phyloP scores from a whole-genome alignment of 2,329 filamentous ascomycete genomes.

The Pestalotiopsis sp. region DNA sequence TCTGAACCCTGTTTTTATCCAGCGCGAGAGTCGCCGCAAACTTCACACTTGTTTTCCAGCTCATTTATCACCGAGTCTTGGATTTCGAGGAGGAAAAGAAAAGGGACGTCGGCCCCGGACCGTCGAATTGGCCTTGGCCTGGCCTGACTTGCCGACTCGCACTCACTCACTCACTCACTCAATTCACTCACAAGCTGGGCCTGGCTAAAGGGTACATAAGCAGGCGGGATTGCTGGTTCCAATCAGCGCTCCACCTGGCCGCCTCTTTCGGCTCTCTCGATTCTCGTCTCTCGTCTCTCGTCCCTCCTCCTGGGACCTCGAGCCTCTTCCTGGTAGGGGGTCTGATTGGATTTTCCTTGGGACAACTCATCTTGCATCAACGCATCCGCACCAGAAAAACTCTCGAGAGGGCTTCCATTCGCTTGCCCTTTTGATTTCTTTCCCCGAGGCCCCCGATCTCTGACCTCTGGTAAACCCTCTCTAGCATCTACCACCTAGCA shows the following conservation, averaged over 20 bases:
- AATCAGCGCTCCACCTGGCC: constrained; percentile 3
- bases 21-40: background rate
- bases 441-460: constrained; percentile 14
- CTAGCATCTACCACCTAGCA: background rate
- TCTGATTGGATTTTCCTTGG: constrained; percentile 15
- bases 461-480: constrained; percentile 1
- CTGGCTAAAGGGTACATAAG: background rate
- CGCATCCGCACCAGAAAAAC: constrained; percentile 29
- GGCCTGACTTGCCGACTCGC: no score
- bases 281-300: background rate
- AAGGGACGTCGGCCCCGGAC: background rate
- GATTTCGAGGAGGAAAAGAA: background rate
- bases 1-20: background rate
- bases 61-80: background rate
- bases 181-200: background rate
- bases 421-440: background rate
- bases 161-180: no score
- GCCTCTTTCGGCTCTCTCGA: background rate
- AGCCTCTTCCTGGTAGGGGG: background rate
- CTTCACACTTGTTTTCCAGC: background rate
- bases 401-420: constrained; percentile 21
- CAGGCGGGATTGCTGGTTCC: background rate
- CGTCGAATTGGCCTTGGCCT: background rate
- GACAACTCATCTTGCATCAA: constrained; percentile 41
- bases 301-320: background rate